These are phyloP conservation scores for Primulina eburnea DNA, from an alignment of 257 asterid genomes.

Conservation along the genomic window DNA sequence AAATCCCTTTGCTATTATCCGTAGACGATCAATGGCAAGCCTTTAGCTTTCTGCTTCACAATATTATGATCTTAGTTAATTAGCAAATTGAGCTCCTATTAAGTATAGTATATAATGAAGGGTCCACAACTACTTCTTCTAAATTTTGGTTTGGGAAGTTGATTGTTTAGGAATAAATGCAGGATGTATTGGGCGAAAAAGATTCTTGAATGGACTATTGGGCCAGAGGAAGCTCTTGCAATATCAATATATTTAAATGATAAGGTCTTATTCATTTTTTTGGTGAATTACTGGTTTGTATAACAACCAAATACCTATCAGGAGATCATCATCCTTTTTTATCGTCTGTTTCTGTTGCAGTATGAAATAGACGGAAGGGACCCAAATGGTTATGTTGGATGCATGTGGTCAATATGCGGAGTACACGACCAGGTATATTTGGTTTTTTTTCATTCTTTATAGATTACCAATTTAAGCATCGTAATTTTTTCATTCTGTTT, in stretches of 20 bases:
- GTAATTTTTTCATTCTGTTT: not conserved
- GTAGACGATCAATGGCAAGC: not conserved
- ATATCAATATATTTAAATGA: conserved; percentile 72
- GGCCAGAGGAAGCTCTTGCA: conserved; percentile 94
- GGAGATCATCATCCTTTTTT: not conserved
- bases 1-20: not conserved
- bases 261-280: conserved; percentile 42
- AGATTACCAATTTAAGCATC: not conserved
- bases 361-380: conserved; percentile 91
- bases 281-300: not conserved
- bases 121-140: not conserved
- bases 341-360: conserved; percentile 38
- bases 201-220: conserved; percentile 93
- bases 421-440: conserved; percentile 82
- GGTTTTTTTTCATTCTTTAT: not conserved
- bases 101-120: not conserved
- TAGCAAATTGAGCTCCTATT: not conserved
- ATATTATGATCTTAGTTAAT: not conserved
- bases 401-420: conserved; percentile 99
- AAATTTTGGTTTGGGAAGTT: not conserved
- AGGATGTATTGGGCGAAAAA: conserved; percentile 99
- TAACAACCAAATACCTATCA: not conserved
- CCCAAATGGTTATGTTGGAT: conserved; percentile 95
- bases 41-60: not conserved
- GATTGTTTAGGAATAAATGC: conserved; percentile 24